These are phyloP conservation scores for Plasmodium gallinaceum DNA, from an alignment of 169 alveolate species.

Conservation along the genomic window DNA sequence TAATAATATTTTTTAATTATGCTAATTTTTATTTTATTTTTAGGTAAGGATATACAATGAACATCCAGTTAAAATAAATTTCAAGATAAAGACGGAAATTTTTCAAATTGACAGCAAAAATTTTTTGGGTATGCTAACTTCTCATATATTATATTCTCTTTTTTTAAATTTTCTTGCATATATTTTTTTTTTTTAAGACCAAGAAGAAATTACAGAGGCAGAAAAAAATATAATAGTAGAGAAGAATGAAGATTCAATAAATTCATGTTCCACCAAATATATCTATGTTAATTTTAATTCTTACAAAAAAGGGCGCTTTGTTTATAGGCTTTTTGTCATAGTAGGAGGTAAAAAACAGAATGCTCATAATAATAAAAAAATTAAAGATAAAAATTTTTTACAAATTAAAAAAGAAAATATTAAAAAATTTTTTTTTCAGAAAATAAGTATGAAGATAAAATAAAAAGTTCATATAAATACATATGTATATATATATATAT, in stretches of 20 bases:
- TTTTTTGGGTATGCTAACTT: slow-evolving; percentile 39
- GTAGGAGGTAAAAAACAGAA: slow-evolving; percentile 47
- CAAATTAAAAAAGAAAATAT: neutral
- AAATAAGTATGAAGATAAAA: slow-evolving; percentile 44
- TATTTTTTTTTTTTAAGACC: slow-evolving; percentile 14
- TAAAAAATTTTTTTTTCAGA: slow-evolving; percentile 35
- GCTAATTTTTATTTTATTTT: slow-evolving; percentile 9
- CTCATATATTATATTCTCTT: neutral
- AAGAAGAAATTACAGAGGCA: slow-evolving; percentile 71
- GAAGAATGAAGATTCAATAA: slow-evolving; percentile 56
- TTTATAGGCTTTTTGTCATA: slow-evolving; percentile 56
- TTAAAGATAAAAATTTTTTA: neutral
- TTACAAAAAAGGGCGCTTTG: slow-evolving; percentile 42
- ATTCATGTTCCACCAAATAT: slow-evolving; percentile 54
- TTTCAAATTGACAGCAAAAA: slow-evolving; percentile 40
- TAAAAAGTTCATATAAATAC: neutral
- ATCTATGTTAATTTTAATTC: slow-evolving; percentile 47
- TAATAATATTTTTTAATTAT: neutral
- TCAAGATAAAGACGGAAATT: slow-evolving; percentile 53
- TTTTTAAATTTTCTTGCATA: neutral
- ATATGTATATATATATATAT: slow-evolving; percentile 3
- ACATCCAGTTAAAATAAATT: slow-evolving; percentile 62
- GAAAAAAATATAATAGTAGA: slow-evolving; percentile 29
- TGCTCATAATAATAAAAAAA: neutral
- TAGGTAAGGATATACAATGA: slow-evolving; percentile 66